These are phyloP conservation scores for Blastomyces gilchristii DNA, from an alignment of 2,329 filamentous ascomycete genomes.

Conservation along the genomic window DNA sequence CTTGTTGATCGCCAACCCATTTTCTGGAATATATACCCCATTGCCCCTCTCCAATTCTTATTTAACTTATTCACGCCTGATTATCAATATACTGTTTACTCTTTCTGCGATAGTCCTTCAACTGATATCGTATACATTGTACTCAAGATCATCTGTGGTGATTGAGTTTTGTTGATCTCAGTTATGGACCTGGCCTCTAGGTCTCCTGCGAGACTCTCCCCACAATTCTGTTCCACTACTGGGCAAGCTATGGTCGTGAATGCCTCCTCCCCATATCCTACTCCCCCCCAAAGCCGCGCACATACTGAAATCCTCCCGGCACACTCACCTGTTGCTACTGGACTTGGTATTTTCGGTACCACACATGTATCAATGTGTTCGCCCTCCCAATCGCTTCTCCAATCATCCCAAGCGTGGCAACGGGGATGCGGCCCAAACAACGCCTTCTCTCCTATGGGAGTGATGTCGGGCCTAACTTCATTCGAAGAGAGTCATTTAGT, in stretches of 20 bases:
- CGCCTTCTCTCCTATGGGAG: slow-evolving; percentile 16
- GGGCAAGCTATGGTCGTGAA: slow-evolving; percentile 11
- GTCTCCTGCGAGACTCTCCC: slow-evolving; percentile 18
- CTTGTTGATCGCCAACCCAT: neutral
- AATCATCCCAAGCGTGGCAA: slow-evolving; percentile 19
- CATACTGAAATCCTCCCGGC: slow-evolving; percentile 12
- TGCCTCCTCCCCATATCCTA: slow-evolving; percentile 18
- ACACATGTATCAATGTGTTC: slow-evolving; percentile 18
- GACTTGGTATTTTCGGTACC: slow-evolving; percentile 26
- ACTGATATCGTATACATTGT: slow-evolving; percentile 11
- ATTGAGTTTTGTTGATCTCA: slow-evolving; percentile 8
- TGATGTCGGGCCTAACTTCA: slow-evolving; percentile 18
- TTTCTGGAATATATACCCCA: slow-evolving; percentile 3
- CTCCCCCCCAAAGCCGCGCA: slow-evolving; percentile 15
- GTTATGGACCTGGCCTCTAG: slow-evolving; percentile 21
- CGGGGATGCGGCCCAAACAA: slow-evolving; percentile 15
- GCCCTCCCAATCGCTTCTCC: slow-evolving; percentile 16
- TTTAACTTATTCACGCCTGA: neutral
- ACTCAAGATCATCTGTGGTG: slow-evolving; percentile 16
- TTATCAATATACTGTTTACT: slow-evolving; percentile 7
- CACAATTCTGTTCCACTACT: slow-evolving; percentile 12
- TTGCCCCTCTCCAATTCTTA: neutral
- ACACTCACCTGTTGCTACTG: slow-evolving; percentile 19
- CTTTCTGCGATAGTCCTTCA: neutral
- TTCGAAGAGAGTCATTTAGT: slow-evolving; percentile 10